These are phyloP conservation scores for Trypethelium eluteriae DNA, from an alignment of 495 filamentous ascomycete genomes.

Conservation along the genomic window DNA sequence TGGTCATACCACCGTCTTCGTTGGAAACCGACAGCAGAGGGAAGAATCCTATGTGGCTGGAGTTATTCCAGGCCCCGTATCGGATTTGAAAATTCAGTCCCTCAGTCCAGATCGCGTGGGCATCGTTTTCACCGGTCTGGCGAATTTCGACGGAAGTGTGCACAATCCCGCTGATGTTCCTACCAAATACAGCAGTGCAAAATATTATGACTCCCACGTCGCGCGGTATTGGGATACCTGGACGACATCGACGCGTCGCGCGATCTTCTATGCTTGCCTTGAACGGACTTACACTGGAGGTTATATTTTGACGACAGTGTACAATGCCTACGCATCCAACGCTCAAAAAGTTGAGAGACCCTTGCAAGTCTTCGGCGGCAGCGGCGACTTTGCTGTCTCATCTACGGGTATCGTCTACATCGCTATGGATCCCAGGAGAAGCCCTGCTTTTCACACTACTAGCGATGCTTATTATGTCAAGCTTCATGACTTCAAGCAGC, in stretches of 20 bases:
- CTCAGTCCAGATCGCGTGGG: conserved; percentile 39
- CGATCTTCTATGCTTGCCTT: conserved; percentile 61
- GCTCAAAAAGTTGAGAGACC: conserved; percentile 52
- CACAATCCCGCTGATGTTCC: conserved; percentile 39
- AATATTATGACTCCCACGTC: conserved; percentile 48
- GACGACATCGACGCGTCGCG: conserved; percentile 39
- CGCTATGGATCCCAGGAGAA: conserved; percentile 70
- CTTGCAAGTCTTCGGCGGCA: conserved; percentile 53
- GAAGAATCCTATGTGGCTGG: conserved; percentile 47
- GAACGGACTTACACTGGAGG: conserved; percentile 13
- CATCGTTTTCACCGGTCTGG: conserved; percentile 59
- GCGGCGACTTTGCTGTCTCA: conserved; percentile 52
- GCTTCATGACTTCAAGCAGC: conserved; percentile 1
- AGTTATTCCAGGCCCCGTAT: conserved; percentile 57
- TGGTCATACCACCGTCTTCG: conserved; percentile 56
- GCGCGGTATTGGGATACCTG: conserved; percentile 56
- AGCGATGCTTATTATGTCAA: conserved; percentile 41
- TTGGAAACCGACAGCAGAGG: conserved; percentile 48
- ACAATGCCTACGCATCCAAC: conserved; percentile 48
- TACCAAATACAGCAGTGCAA: conserved; percentile 35
- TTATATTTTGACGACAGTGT: conserved; percentile 15
- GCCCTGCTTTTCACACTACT: conserved; percentile 74
- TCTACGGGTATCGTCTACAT: conserved; percentile 63
- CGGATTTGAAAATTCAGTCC: conserved; percentile 61
- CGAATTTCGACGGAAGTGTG: conserved; percentile 49